phyloP scores from a whole-genome alignment of 2,329 filamentous ascomycete genomes.

The Macrophomina tecta region DNA sequence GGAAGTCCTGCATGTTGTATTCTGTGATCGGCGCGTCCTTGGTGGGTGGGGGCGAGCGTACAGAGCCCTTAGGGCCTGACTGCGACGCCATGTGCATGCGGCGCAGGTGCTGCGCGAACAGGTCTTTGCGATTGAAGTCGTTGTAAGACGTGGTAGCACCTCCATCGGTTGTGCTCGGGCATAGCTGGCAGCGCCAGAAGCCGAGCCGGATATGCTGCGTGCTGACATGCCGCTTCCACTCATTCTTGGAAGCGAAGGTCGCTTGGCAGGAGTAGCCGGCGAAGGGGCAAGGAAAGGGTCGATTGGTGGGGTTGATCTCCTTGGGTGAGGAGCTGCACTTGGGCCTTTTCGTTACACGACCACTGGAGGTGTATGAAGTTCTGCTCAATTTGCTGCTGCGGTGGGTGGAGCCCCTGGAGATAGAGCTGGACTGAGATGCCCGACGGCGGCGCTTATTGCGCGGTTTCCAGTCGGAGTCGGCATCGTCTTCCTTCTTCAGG shows the following conservation, averaged over 20 bases:
- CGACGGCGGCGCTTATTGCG: conserved; percentile 35
- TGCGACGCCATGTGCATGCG: conserved; percentile 75
- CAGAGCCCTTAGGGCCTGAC: conserved; percentile 45
- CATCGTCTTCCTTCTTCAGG: conserved; percentile 36
- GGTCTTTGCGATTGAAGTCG: conserved; percentile 89
- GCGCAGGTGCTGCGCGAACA: conserved; percentile 86
- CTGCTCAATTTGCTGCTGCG: conserved; percentile 9
- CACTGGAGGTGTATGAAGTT: background rate
- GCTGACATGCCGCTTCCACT: conserved; percentile 90
- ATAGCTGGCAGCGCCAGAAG: conserved; percentile 78
- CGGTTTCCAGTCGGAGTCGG: conserved; percentile 45
- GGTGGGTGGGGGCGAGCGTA: conserved; percentile 13
- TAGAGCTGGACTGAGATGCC: conserved; percentile 37
- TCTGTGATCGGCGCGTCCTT: conserved; percentile 48
- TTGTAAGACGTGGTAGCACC: conserved; percentile 49
- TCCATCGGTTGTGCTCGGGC: conserved; percentile 47
- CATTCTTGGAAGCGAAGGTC: conserved; percentile 82
- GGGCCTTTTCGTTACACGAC: conserved; percentile 14
- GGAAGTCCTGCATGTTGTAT: conserved; percentile 61
- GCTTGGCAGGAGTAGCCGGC: conserved; percentile 75
- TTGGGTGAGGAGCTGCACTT: conserved; percentile 18
- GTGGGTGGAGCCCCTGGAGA: conserved; percentile 28
- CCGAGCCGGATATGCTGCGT: conserved; percentile 78
- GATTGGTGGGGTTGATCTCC: conserved; percentile 35
- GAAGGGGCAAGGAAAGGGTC: conserved; percentile 79